phyloP scores from a whole-genome alignment of 805 yeast genomes.

The Saccharomycopsis sp. region DNA sequence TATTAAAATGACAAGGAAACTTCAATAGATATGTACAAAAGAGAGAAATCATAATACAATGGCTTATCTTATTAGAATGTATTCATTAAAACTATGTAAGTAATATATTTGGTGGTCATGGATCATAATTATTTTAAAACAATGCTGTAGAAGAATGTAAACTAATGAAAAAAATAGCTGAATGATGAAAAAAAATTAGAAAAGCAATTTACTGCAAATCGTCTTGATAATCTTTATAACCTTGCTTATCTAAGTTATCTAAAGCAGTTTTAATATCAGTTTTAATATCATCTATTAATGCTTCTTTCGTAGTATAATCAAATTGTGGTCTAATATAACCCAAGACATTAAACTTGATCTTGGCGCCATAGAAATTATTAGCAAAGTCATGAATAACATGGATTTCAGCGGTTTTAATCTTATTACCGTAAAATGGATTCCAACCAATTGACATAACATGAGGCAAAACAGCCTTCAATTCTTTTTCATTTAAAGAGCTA shows the following conservation, averaged over 20 bases:
- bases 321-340: constrained; percentile 92
- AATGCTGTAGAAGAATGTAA: too few species aligned
- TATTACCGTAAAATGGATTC: constrained; percentile 86
- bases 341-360: constrained; percentile 57
- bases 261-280: constrained; percentile 68
- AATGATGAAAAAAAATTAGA: too few species aligned
- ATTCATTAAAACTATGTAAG: too few species aligned
- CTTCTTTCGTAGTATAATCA: constrained; percentile 72
- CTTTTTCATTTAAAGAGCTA: constrained; percentile 31
- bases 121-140: too few species aligned
- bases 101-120: too few species aligned
- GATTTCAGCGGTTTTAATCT: constrained; percentile 75
- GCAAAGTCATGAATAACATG: constrained; percentile 74
- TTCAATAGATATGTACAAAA: too few species aligned
- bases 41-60: too few species aligned
- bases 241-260: constrained; percentile 31
- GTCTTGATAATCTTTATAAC: constrained; percentile 8
- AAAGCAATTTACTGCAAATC: too few species aligned
- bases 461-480: constrained; percentile 50
- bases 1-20: too few species aligned
- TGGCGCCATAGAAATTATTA: constrained; percentile 75
- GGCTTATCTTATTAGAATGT: too few species aligned
- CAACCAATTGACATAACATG: constrained; percentile 95
- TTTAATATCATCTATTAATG: constrained; percentile 76
- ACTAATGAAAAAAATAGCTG: too few species aligned